Base-by-base conservation (phyloP, 345 rosid species). In the Rhizophora apiculata region DNA sequence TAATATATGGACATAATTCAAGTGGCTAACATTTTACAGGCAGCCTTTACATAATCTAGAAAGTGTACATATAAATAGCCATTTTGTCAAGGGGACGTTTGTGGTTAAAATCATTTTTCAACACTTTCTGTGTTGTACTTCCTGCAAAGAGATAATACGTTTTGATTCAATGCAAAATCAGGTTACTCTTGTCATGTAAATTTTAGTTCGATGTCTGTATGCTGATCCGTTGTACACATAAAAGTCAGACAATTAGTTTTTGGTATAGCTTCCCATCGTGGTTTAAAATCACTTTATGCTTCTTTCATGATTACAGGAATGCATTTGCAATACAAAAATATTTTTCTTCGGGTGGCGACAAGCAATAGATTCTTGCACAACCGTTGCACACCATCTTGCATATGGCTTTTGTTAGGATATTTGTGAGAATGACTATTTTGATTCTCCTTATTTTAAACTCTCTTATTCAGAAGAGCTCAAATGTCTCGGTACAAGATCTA, bases 21-120 rank as follows among this genome's bases (percentile, higher is more conserved):
- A 72, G 84, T 71, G 69, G 84, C 80, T 72, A 64, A 69, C 71
- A 75, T 78, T 81, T 86, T 82, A 78, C 32, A 53, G 74, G 85
- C 85, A 67, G 85, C 80, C 69, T 55, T 53, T 43, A 55, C 56
- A 54, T 77, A 66, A 58, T 22, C 60, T 64, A 72, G 71, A 62
- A 67, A 68, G 60, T 82, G 77, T 77, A 72, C 32, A 80, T 79
- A 65, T 34, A 30, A 21, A 60, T 70, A 74, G 68, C 71, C 74
- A 60, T 68, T 70, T 53, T 64, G 74, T 63, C 16, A 59, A 56
- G 46, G 72, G 60, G 30, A 69, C 72, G 60, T 6, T 26, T 48
- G 72, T 49, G 59, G 67, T 64, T 31, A 57, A 61, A 73, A 71
- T 74, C 60, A 22, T 22, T 8, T 55, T 55, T 22, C 26, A 24